Conservation (phyloP, 495 filamentous ascomycete genomes). For the Xylaria scruposa region DNA sequence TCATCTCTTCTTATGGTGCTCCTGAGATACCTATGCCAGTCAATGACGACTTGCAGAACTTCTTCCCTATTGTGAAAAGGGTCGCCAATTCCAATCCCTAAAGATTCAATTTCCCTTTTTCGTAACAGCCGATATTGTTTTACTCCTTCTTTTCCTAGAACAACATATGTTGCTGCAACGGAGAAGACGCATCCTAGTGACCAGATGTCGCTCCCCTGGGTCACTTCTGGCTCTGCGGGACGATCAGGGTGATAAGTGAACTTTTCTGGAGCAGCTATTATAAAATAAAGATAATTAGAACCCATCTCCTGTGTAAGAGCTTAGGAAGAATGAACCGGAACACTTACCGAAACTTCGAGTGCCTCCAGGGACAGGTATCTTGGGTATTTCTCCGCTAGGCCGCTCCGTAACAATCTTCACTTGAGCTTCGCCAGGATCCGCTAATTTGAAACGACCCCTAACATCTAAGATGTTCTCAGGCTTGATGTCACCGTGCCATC, state of each 20-base stretch:
- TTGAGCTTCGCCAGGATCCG: slow-evolving; percentile 45
- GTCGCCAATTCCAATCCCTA: slow-evolving; percentile 3
- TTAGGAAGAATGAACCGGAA: background rate
- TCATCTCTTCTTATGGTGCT: slow-evolving; percentile 13
- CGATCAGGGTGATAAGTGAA: slow-evolving; percentile 23
- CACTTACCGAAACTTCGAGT: slow-evolving; percentile 17
- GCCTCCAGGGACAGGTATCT: slow-evolving; percentile 4
- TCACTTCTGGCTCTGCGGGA: slow-evolving; percentile 8
- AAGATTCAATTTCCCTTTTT: slow-evolving; percentile 26
- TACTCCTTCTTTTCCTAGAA: slow-evolving; percentile 41
- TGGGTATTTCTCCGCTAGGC: slow-evolving; percentile 35
- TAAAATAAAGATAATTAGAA: slow-evolving; percentile 33
- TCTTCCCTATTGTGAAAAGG: slow-evolving; percentile 10
- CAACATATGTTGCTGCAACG: slow-evolving; percentile 48
- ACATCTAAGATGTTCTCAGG: slow-evolving; percentile 48
- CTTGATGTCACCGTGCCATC: slow-evolving; percentile 51
- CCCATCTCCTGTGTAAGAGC: background rate
- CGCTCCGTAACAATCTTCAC: slow-evolving; percentile 33
- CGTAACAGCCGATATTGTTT: slow-evolving; percentile 37
- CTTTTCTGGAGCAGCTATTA: slow-evolving; percentile 36
- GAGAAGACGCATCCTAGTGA: slow-evolving; percentile 51
- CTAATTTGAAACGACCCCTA: slow-evolving; percentile 44
- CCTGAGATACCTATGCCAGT: slow-evolving; percentile 39
- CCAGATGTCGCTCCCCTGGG: slow-evolving; percentile 47
- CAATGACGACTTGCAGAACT: slow-evolving; percentile 32